A percentile compares a stretch with the other conserved stretches of the same genome.
These are phyloP conservation scores for Ceratobasidium sp. DNA, from an alignment of 1,284 basidiomycete species.

Conservation along the genomic window DNA sequence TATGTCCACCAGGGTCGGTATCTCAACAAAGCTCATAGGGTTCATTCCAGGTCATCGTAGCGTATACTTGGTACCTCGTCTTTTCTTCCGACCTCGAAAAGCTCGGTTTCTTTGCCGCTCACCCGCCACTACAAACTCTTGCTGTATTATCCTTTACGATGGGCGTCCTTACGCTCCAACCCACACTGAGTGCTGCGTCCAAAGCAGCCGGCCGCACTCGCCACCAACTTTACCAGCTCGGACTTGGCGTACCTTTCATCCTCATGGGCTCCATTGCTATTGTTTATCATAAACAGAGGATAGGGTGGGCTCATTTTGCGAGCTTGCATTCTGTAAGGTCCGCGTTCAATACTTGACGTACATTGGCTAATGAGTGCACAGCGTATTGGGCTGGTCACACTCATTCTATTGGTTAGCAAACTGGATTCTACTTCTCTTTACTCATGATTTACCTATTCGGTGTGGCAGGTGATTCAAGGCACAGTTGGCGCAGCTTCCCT, in stretches of 20 bases:
- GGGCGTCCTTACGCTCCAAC: conserved; percentile 75
- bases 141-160: conserved; percentile 44
- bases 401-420: conserved; percentile 63
- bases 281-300: conserved; percentile 65
- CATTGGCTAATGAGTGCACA: conserved; percentile 47
- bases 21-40: neutral
- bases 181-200: conserved; percentile 72
- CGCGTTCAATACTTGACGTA: neutral
- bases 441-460: neutral
- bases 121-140: conserved; percentile 45
- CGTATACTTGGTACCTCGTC: conserved; percentile 30
- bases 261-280: conserved; percentile 68
- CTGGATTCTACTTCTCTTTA: neutral
- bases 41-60: conserved; percentile 33
- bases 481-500: conserved; percentile 44
- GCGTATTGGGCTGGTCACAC: conserved; percentile 69
- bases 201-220: conserved; percentile 73
- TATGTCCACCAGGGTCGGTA: neutral
- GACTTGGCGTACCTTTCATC: conserved; percentile 67
- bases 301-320: conserved; percentile 66
- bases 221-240: conserved; percentile 71
- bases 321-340: conserved; percentile 75
- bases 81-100: conserved; percentile 2
- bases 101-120: conserved; percentile 45
- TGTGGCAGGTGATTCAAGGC: conserved; percentile 38